Base-by-base conservation (phyloP, 768 basidiomycete genomes). In the Suillus weaverae region DNA sequence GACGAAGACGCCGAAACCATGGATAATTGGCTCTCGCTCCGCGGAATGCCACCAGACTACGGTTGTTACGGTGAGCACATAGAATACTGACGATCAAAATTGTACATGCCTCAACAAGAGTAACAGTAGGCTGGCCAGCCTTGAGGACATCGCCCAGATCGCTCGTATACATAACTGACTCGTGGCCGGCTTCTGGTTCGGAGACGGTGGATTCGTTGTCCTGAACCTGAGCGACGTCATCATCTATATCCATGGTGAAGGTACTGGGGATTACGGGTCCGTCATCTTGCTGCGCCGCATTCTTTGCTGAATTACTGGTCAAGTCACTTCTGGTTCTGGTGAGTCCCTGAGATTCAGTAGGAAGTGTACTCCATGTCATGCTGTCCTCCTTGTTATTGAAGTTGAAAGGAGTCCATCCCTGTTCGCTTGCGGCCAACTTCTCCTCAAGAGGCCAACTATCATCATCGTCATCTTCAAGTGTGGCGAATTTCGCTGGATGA, bases 361-460 rank as follows among this genome's bases (percentile, higher is more conserved):
- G 88, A 61, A 83, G 71, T 20, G 89, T 88, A 68, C 88, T 91
- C 91, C 91, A 92, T 20, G 90, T 90, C 76, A 87, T 82, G 66
- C 86, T 89, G 69, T 91, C 90, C 55, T 91, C 90, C 9, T 79
- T 76, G 30, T 75, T 73, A 62, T 76, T 81, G 59, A 79, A 76
- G 35, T 83, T 84, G 68, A 87, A 88, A 54, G 83, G 80, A 18
- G 84, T 84, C 91, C 91, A 92, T 65, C 82, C 78, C 62, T 76
- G 83, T 41, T 84, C 79, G 11, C 80, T 81, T 44, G 80, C 79
- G 0, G 83, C 78, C 62, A 89, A 74, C 68, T 86, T 89, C 67
- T 89, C 89, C 46, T 89, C 86, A 33, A 90, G 76, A 11, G 88
- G 89, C 90, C 90, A 92, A 71, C 90, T 91, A 70, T 92, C 90